Evolutionary conservation across 2,329 filamentous ascomycete genomes (phyloP).

Genomic region (Ceratocystis papillata): DNA sequence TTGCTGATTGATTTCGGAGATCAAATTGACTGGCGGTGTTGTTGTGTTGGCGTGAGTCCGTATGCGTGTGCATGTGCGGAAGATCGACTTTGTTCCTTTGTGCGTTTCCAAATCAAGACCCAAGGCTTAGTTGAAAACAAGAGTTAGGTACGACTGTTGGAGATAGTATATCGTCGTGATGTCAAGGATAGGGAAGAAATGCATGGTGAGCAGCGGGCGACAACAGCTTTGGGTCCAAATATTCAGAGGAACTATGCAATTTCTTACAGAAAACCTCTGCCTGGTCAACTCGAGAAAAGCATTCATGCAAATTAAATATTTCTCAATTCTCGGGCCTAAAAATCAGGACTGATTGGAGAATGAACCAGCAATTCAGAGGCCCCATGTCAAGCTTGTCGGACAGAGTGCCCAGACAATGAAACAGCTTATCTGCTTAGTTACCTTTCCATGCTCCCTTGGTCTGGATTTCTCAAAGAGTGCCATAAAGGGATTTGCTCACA

Average conservation of each 20-base stretch:
- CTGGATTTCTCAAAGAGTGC: conserved; percentile 2
- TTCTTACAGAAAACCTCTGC: conserved; percentile 8
- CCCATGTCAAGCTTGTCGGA: conserved; percentile 20
- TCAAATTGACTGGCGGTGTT: background rate
- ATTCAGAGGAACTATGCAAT: conserved; percentile 10
- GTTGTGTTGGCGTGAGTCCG: background rate
- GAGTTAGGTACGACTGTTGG: background rate
- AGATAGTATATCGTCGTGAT: conserved; percentile 5
- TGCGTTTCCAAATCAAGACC: background rate
- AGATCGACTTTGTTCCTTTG: conserved; percentile 5
- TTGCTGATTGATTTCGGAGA: background rate
- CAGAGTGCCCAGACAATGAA: conserved; percentile 16
- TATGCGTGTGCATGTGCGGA: conserved; percentile 5
- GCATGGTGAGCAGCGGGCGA: background rate
- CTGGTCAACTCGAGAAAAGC: background rate
- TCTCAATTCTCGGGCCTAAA: conserved; percentile 5
- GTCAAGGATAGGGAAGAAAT: conserved; percentile 9
- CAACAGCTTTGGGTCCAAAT: conserved; percentile 1
- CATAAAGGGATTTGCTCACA: conserved; percentile 6
- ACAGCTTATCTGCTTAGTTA: conserved; percentile 11
- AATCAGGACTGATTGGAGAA: conserved; percentile 8
- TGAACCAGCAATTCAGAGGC: conserved; percentile 15
- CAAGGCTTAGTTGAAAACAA: background rate
- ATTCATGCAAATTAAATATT: conserved; percentile 13
- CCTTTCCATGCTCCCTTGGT: conserved; percentile 8